Conservation (phyloP, 441 rosid genomes). For the Hypseocharis bilobata region DNA sequence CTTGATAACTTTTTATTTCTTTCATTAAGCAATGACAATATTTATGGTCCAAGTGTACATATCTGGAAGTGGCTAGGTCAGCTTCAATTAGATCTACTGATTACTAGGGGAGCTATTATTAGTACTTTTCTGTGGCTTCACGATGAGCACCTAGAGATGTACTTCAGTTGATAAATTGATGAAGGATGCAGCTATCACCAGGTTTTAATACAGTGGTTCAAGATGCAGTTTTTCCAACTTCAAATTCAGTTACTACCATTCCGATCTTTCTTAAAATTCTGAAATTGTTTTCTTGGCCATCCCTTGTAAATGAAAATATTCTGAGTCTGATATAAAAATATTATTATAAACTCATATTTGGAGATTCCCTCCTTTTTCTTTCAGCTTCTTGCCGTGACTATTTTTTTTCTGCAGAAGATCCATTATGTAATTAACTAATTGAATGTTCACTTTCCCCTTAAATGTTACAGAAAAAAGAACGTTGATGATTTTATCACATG, state of each 20-base stretch:
- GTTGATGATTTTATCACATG: background rate
- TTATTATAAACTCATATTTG: too few species aligned
- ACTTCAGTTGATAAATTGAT: background rate
- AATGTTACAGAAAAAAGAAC: too few species aligned
- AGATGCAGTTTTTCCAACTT: too few species aligned
- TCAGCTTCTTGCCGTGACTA: too few species aligned
- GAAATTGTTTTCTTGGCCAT: too few species aligned
- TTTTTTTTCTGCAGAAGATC: too few species aligned
- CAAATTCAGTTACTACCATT: too few species aligned
- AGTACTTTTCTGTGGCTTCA: background rate
- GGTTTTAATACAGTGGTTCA: background rate
- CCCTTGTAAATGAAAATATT: too few species aligned
- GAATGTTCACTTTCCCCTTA: too few species aligned
- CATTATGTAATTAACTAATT: too few species aligned
- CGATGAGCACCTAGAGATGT: background rate
- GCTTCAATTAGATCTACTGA: background rate
- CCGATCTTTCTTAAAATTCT: too few species aligned
- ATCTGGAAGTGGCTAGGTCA: background rate
- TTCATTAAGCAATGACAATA: background rate
- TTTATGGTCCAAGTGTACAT: background rate
- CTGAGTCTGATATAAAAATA: too few species aligned
- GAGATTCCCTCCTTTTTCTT: background rate
- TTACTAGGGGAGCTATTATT: background rate
- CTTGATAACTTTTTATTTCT: background rate
- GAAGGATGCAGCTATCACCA: background rate